Evolutionary conservation across 1,284 basidiomycete species (phyloP), one percentile per base, ranked within the genome.

Genomic region (Pseudozyma tsukubaensis): DNA sequence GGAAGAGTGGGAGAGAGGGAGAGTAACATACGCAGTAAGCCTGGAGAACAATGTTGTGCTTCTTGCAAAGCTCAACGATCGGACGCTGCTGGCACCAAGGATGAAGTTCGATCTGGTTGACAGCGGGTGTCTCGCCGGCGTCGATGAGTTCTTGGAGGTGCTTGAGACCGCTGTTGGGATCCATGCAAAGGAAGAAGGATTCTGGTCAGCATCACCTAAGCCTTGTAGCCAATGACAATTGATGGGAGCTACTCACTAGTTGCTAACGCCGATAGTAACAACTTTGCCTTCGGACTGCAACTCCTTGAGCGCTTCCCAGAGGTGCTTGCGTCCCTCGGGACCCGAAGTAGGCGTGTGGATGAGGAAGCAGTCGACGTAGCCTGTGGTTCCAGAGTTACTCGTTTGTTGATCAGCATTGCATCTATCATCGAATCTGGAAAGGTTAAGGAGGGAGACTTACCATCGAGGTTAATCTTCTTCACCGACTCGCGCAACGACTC

Each of bases 321-420:
- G 66, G 43, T 74, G 72, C 39, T 56, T 60, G 32, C 72, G 54
- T 5, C 72, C 72, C 11, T 60, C 59, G 9, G 63, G 55, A 9
- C 72, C 72, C 12, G 67, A 74, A 10, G 72, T 66, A 16, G 72
- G 72, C 11, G 72, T 74, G 52, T 74, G 72, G 52, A 74, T 70
- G 34, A 74, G 56, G 53, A 74, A 74, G 59, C 72, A 74, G 42
- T 74, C 72, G 13, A 74, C 72, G 37, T 74, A 74, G 12, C 66
- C 63, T 66, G 35, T 40, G 32, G 34, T 36, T 50, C 61, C 42
- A 59, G 59, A 1, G 63, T 2, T 6, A 24, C 12, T 16, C 12
- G 3, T 3, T 3, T 12, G 12, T 18, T 12, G 9, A 12, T 45
- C 44, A 45, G 44, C 21, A 24, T 19, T 18, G 19, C 19, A 9